Conservation (phyloP, 192 early-diverging fungal species). For the Phlyctochytrium bullatum region DNA sequence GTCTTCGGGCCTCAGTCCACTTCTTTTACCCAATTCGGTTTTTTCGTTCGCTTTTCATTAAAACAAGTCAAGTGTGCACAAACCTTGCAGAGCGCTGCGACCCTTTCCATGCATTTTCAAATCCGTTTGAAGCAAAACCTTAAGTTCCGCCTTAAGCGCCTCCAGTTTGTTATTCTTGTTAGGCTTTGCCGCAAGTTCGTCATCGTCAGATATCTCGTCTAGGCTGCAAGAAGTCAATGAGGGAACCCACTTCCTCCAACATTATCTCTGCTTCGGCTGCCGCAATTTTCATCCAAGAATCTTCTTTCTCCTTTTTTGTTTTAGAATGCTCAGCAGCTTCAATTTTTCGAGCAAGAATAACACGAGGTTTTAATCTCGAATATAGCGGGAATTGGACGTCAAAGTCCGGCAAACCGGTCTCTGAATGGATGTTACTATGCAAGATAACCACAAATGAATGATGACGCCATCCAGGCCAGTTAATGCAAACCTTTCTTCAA, state of each 20-base stretch:
- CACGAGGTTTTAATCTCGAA: constrained; percentile 68
- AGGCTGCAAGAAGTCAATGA: background rate
- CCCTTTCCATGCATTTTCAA: no score
- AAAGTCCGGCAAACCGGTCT: constrained; percentile 66
- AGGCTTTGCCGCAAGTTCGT: constrained; percentile 3
- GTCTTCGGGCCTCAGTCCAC: no score
- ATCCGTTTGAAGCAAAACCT: no score
- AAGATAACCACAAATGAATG: background rate
- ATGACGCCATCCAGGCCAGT: background rate
- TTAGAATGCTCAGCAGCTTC: constrained; percentile 71
- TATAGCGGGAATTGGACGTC: constrained; percentile 76
- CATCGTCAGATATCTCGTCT: constrained; percentile 5
- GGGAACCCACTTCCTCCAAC: constrained; percentile 41
- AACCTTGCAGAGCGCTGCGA: no score
- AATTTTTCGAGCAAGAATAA: constrained; percentile 78
- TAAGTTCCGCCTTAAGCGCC: no score
- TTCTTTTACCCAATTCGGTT: no score
- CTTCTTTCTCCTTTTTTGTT: constrained; percentile 44
- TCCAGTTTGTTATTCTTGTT: constrained; percentile 12
- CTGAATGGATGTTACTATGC: constrained; percentile 19
- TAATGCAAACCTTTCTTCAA: constrained; percentile 77
- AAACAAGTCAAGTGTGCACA: no score
- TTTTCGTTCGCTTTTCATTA: no score
- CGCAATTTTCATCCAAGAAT: constrained; percentile 74
- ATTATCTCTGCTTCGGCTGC: constrained; percentile 79